These are phyloP conservation scores for Marasmius sp. DNA, from an alignment of 1,284 basidiomycete genomes.

Conservation along the genomic window DNA sequence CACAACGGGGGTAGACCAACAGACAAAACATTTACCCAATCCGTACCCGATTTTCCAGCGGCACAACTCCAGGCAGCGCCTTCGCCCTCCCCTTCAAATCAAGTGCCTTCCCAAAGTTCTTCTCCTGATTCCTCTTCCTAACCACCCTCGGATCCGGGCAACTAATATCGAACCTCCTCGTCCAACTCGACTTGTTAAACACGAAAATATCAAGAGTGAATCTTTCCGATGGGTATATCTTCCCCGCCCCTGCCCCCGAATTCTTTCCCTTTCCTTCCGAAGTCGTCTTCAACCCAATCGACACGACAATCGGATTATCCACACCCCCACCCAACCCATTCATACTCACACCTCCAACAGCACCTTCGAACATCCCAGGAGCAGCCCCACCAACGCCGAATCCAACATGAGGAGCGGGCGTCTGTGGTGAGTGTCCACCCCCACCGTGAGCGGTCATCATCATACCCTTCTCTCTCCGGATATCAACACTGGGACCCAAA, in stretches of 20 bases:
- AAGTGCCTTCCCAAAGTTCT: neutral
- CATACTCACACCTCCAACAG: neutral
- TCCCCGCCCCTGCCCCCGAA: constrained; percentile 22
- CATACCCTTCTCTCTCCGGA: constrained; percentile 52
- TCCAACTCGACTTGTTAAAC: constrained; percentile 80
- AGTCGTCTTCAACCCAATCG: constrained; percentile 53
- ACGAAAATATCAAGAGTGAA: constrained; percentile 89
- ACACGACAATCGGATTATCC: constrained; percentile 67
- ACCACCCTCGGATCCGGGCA: constrained; percentile 56
- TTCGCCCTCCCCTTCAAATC: constrained; percentile 18
- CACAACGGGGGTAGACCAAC: neutral
- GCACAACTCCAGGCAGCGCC: constrained; percentile 61
- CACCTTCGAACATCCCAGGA: neutral
- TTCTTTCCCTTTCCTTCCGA: no score
- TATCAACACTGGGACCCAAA: constrained; percentile 59
- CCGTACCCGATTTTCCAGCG: constrained; percentile 79
- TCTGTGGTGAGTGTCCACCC: constrained; percentile 39
- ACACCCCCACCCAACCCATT: constrained; percentile 30
- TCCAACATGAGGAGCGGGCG: constrained; percentile 51
- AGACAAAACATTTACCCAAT: constrained; percentile 60
- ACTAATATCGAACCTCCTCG: constrained; percentile 74
- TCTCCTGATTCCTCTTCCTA: constrained; percentile 40
- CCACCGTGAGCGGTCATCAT: constrained; percentile 1
- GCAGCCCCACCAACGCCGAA: constrained; percentile 24
- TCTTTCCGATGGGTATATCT: constrained; percentile 69